These are phyloP conservation scores for Oleoguttula mirabilis DNA, from an alignment of 495 filamentous ascomycete species.

Conservation along the genomic window DNA sequence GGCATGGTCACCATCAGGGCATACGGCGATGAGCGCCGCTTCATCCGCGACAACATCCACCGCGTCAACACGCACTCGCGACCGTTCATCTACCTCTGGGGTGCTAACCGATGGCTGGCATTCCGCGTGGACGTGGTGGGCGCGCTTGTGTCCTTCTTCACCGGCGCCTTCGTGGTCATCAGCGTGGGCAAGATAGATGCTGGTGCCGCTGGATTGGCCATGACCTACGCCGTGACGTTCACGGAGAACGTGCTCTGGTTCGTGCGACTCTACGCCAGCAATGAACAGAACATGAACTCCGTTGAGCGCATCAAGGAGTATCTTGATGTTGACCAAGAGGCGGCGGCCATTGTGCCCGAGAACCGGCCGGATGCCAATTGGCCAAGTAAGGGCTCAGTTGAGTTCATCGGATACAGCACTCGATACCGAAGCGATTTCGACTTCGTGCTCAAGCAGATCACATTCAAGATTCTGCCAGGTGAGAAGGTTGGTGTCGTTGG, in stretches of 20 bases:
- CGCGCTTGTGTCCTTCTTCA: slow-evolving; percentile 86
- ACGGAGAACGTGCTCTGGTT: slow-evolving; percentile 97
- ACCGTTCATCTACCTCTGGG: slow-evolving; percentile 95
- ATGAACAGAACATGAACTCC: slow-evolving; percentile 99
- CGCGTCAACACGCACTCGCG: slow-evolving; percentile 83
- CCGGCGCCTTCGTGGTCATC: slow-evolving; percentile 78
- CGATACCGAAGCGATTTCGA: slow-evolving; percentile 82
- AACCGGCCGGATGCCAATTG: slow-evolving; percentile 65
- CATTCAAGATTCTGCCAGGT: slow-evolving; percentile 69
- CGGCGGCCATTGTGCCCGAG: slow-evolving; percentile 61
- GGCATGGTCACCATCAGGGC: slow-evolving; percentile 97
- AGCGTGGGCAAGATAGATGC: slow-evolving; percentile 80
- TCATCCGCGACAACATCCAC: slow-evolving; percentile 82
- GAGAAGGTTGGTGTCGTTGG: slow-evolving; percentile 98
- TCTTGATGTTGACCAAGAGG: slow-evolving; percentile 92
- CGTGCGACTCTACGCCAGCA: slow-evolving; percentile 83
- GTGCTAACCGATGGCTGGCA: slow-evolving; percentile 92
- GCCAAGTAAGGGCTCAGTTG: slow-evolving; percentile 75
- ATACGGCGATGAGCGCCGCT: slow-evolving; percentile 87
- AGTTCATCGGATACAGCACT: slow-evolving; percentile 80
- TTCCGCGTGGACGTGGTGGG: slow-evolving; percentile 85
- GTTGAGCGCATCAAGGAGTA: slow-evolving; percentile 98
- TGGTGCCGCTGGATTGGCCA: slow-evolving; percentile 84
- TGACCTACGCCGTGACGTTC: slow-evolving; percentile 97
- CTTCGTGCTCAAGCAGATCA: slow-evolving; percentile 68